These are phyloP conservation scores for Verbena officinalis DNA, from an alignment of 257 asterid genomes.

Conservation along the genomic window DNA sequence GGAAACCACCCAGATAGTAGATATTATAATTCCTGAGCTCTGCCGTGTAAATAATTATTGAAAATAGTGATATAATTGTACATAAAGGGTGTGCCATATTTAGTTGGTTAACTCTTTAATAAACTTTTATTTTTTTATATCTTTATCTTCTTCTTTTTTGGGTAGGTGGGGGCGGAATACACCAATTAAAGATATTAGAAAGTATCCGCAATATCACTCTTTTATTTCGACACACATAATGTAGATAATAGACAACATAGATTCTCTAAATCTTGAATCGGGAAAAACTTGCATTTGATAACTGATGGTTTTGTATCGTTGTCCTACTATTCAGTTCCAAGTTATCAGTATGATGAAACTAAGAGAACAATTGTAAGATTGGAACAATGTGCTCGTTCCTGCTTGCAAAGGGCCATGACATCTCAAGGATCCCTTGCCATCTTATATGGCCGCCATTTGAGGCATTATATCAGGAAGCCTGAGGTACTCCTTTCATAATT, in stretches of 20 bases:
- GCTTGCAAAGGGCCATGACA: conserved; percentile 70
- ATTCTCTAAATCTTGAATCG: not conserved
- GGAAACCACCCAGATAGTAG: too few relatives aligned
- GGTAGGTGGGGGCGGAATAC: not conserved
- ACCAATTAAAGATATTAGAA: conserved; percentile 7
- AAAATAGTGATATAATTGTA: conserved; percentile 36
- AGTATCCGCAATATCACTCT: conserved; percentile 5
- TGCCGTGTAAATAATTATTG: conserved; percentile 16
- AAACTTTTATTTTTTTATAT: too few relatives aligned
- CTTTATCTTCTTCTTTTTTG: too few relatives aligned
- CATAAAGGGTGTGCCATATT: conserved; percentile 50
- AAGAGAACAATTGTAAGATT: conserved; percentile 81
- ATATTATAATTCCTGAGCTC: not conserved
- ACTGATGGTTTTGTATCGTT: conserved; percentile 28
- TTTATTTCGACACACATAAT: not conserved
- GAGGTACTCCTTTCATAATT: conserved; percentile 53
- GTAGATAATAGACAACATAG: not conserved
- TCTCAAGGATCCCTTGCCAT: conserved; percentile 80
- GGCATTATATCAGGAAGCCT: conserved; percentile 72
- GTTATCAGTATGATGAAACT: conserved; percentile 67
- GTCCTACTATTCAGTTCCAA: conserved; percentile 51
- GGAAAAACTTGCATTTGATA: conserved; percentile 10
- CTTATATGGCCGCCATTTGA: conserved; percentile 81
- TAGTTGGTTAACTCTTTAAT: too few relatives aligned
- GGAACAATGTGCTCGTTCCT: conserved; percentile 78